These are phyloP conservation scores for Spathaspora sp. DNA, from an alignment of 805 yeast species.

Conservation along the genomic window DNA sequence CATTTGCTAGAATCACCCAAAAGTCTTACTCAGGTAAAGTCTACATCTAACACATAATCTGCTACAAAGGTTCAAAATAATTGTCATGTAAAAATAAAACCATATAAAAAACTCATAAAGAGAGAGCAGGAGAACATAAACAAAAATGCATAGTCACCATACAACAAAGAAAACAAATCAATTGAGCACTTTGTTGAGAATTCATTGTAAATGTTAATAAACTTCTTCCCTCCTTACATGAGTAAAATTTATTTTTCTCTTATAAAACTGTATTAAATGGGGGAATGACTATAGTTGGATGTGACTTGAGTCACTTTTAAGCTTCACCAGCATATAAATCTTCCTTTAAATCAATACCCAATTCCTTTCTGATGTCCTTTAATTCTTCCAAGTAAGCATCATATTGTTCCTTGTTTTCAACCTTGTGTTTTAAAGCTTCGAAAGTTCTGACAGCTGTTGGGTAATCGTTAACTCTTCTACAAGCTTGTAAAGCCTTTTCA, in stretches of 20 bases:
- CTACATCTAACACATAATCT: no score
- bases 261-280: neutral
- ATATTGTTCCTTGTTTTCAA: slow-evolving; percentile 91
- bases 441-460: slow-evolving; percentile 98
- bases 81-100: neutral
- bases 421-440: slow-evolving; percentile 95
- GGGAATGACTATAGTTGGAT: neutral
- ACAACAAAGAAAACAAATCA: neutral
- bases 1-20: neutral
- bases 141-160: neutral
- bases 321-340: slow-evolving; percentile 55
- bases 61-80: neutral
- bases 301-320: slow-evolving; percentile 8
- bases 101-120: neutral
- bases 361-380: slow-evolving; percentile 84
- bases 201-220: neutral
- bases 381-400: slow-evolving; percentile 94
- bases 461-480: slow-evolving; percentile 98
- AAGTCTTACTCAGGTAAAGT: no score
- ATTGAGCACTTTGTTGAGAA: neutral
- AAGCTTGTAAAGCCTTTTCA: slow-evolving; percentile 93
- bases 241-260: neutral
- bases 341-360: slow-evolving; percentile 91
- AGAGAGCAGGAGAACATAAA: neutral
- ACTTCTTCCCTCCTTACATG: neutral